These are phyloP conservation scores for Syncephalastrum racemosum DNA, from an alignment of 371 early-diverging fungal species.

Conservation along the genomic window DNA sequence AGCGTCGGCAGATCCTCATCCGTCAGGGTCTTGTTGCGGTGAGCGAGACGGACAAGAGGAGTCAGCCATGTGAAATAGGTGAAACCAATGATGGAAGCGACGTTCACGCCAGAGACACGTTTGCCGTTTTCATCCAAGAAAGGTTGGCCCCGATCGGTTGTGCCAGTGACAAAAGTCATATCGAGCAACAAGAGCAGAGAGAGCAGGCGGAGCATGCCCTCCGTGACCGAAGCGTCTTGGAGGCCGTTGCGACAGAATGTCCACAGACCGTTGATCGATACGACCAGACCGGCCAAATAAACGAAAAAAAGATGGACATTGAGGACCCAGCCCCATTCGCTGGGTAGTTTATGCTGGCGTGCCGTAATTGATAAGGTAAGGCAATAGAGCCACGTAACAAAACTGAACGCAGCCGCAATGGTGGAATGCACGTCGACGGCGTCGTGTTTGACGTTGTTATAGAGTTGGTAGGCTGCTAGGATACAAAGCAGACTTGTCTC, in stretches of 20 bases:
- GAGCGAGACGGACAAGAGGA: conserved; percentile 32
- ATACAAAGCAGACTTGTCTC: conserved; percentile 10
- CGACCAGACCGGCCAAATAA: conserved; percentile 8
- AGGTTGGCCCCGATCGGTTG: conserved; percentile 29
- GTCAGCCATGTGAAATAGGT: conserved; percentile 21
- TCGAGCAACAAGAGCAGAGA: conserved; percentile 23
- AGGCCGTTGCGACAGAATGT: conserved; percentile 1
- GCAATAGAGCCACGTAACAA: conserved; percentile 32
- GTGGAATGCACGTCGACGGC: conserved; percentile 6
- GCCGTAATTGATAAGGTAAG: conserved; percentile 22
- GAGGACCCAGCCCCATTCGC: conserved; percentile 36
- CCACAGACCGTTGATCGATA: conserved; percentile 17
- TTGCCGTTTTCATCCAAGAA: conserved; percentile 36
- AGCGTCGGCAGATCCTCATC: conserved; percentile 38
- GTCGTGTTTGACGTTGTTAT: conserved; percentile 6
- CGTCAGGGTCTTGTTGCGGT: conserved; percentile 25
- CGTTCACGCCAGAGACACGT: conserved; percentile 14
- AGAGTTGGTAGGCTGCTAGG: conserved; percentile 10
- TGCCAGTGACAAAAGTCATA: conserved; percentile 29
- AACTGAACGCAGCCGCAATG: conserved; percentile 10
- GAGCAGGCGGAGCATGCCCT: conserved; percentile 18
- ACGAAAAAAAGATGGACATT: conserved; percentile 39
- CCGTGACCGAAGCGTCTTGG: not conserved
- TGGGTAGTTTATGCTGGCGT: conserved; percentile 26
- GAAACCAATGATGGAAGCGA: conserved; percentile 17